Evolutionary conservation across 78 protist genomes (phyloP).

Genomic region (Dictyostelium firmibasis): DNA sequence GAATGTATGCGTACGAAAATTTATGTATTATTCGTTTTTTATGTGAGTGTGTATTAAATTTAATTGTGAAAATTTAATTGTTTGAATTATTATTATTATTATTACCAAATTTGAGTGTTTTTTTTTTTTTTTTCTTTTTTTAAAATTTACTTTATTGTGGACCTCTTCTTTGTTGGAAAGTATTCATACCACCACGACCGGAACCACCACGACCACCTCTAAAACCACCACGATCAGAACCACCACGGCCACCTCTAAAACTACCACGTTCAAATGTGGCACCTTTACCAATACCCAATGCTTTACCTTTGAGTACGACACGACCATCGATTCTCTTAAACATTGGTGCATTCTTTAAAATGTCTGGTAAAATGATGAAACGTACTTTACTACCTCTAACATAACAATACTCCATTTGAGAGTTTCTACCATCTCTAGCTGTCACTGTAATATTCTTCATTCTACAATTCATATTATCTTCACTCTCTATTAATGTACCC

Average conservation of each 20-base stretch:
- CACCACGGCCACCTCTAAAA: conserved; percentile 19
- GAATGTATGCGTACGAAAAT: too few species aligned
- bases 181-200: neutral
- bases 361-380: conserved; percentile 96
- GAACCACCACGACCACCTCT: conserved; percentile 26
- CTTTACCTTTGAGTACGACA: conserved; percentile 42
- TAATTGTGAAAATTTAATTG: neutral
- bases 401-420: conserved; percentile 85
- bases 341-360: conserved; percentile 98
- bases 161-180: conserved; percentile 46
- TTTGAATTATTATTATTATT: neutral
- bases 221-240: conserved; percentile 46
- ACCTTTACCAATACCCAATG: conserved; percentile 65
- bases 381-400: conserved; percentile 95
- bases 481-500: conserved; percentile 91
- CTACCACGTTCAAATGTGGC: neutral
- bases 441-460: conserved; percentile 88
- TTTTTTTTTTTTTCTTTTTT: neutral
- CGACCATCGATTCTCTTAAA: conserved; percentile 87
- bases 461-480: conserved; percentile 98
- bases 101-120: neutral
- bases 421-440: conserved; percentile 62
- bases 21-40: neutral
- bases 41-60: neutral
- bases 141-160: neutral